These are phyloP conservation scores for Bathelium albidoporum DNA, from an alignment of 495 filamentous ascomycete species.

Conservation along the genomic window DNA sequence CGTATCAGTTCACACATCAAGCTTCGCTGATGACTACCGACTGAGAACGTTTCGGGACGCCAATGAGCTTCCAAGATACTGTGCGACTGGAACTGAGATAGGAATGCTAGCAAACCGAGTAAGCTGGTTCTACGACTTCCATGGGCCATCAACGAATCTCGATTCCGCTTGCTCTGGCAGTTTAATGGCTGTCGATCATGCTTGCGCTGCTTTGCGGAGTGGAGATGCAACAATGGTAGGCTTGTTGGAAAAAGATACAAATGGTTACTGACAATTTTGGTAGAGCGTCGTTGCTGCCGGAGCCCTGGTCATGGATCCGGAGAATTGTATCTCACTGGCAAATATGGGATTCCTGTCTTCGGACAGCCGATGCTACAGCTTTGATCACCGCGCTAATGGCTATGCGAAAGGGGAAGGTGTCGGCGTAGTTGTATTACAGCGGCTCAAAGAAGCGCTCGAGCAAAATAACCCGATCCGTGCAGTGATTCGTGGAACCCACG, in stretches of 20 bases:
- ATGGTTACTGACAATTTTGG: background rate
- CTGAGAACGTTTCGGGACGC: background rate
- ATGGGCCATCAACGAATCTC: background rate
- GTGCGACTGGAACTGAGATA: background rate
- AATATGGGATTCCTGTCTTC: background rate
- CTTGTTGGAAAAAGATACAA: background rate
- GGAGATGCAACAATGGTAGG: background rate
- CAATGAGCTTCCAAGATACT: background rate
- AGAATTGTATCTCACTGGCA: background rate
- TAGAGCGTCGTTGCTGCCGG: background rate
- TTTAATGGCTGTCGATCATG: background rate
- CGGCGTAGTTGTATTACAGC: constrained; percentile 24
- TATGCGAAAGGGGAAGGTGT: constrained; percentile 35
- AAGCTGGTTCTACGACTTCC: background rate
- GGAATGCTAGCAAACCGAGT: background rate
- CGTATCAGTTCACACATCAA: background rate
- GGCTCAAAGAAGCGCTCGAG: background rate
- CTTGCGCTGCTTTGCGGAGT: background rate
- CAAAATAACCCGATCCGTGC: background rate
- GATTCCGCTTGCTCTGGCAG: background rate
- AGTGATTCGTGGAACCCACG: constrained; percentile 6
- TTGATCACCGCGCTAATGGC: constrained; percentile 20
- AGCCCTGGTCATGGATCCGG: background rate
- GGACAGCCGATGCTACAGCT: constrained; percentile 5
- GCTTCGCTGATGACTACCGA: constrained; percentile 4